Conservation (phyloP, 768 basidiomycete genomes). For the Chiua virens region DNA sequence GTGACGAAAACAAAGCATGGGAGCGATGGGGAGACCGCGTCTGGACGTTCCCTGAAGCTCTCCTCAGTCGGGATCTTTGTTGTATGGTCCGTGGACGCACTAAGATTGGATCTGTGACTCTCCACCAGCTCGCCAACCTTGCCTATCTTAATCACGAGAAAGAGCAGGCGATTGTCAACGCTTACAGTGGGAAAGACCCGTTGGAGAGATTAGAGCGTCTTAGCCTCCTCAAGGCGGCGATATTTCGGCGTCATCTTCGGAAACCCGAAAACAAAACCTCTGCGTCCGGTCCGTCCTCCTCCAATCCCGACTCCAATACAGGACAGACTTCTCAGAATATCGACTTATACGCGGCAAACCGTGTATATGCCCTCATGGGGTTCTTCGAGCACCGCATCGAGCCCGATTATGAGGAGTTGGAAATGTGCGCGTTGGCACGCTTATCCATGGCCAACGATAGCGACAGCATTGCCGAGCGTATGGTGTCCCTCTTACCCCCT, state of each 20-base stretch:
- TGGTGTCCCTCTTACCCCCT: slow-evolving; percentile 19
- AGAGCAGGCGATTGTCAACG: slow-evolving; percentile 16
- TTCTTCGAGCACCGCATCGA: slow-evolving; percentile 22
- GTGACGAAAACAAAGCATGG: background rate
- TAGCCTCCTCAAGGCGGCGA: slow-evolving; percentile 16
- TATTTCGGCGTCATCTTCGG: slow-evolving; percentile 8
- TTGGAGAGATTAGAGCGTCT: slow-evolving; percentile 17
- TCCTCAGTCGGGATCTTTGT: slow-evolving; percentile 8
- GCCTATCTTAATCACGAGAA: slow-evolving; percentile 9
- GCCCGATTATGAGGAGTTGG: slow-evolving; percentile 10
- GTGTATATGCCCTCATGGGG: slow-evolving; percentile 22
- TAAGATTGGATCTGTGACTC: background rate
- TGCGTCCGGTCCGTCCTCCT: too few species aligned
- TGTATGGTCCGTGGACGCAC: background rate
- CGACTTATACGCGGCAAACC: slow-evolving; percentile 11
- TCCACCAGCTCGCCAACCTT: slow-evolving; percentile 10
- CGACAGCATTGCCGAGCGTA: slow-evolving; percentile 20
- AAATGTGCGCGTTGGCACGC: slow-evolving; percentile 16
- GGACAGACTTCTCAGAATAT: too few species aligned
- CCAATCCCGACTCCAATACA: too few species aligned
- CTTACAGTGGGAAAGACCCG: slow-evolving; percentile 17
- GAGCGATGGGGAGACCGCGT: slow-evolving; percentile 18
- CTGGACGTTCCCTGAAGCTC: slow-evolving; percentile 15
- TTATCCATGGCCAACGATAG: slow-evolving; percentile 24
- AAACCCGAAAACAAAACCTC: too few species aligned